Evolutionary conservation across 2,329 filamentous ascomycete genomes (phyloP), one percentile per base, ranked within the genome.

Genomic region (Colletotrichum tanaceti): DNA sequence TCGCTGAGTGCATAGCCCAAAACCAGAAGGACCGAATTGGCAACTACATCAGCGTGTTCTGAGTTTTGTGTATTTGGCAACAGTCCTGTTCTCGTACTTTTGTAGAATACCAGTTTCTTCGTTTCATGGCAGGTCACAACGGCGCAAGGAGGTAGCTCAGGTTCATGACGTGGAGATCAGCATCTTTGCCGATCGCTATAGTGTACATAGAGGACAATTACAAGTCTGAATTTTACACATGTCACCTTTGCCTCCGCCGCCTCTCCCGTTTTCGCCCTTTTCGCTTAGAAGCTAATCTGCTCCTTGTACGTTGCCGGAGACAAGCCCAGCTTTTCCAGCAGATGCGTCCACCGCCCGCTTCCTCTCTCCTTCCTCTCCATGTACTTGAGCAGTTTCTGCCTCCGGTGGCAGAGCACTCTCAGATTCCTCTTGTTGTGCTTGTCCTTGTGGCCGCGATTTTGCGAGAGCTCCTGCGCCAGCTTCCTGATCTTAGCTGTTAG

Each of bases 11-110:
- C 83, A 99, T 99, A 87, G 96, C 96, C 64, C 96, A 99, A 83
- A 98, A 97, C 85, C 96, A 99, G 83, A 99, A 99, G 85, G 96
- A 99, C 81, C 90, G 96, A 78, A 98, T 99, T 79, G 92, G 93
- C 75, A 99, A 98, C 83, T 99, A 97, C 82, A 99, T 99, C 80
- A 97, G 94, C 82, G 96, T 98, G 71, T 97, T 99, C 82, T 97
- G 82, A 69, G 13, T 52, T 66, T 61, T 14, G 43, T 60, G 50
- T 38, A 9, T 61, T 65, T 50, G 16, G 22, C 62, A 47, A 28
- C 62, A 47, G 87, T 74, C 72, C 52, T 63, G 38, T 28, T 63
- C 65, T 73, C 65, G 68, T 66, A 59, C 63, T 72, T 75, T 74
- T 83, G 82, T 84, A 84, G 82, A 80, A 82, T 80, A 80, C 73